Percentiles rank a stretch among this genome's conserved stretches.
These are phyloP conservation scores for Ceratobasidium sp. DNA, from an alignment of 1,284 basidiomycete species.

Conservation along the genomic window DNA sequence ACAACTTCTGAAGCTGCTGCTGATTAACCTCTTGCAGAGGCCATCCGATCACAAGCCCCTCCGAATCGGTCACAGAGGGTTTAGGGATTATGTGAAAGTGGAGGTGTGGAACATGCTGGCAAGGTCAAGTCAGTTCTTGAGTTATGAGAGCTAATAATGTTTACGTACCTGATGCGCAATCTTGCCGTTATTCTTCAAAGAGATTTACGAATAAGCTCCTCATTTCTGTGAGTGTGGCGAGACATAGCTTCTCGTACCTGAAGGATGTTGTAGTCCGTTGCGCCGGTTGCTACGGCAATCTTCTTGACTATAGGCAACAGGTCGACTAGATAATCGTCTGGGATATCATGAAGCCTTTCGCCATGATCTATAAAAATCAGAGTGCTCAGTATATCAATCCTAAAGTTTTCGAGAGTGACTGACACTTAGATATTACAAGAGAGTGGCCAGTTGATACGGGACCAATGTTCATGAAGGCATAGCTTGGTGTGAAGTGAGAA, in stretches of 20 bases:
- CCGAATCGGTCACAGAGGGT: slow-evolving; percentile 65
- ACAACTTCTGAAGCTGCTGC: slow-evolving; percentile 55
- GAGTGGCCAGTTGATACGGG: slow-evolving; percentile 88
- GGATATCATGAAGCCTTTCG: slow-evolving; percentile 79
- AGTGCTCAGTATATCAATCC: too few relatives aligned
- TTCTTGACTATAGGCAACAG: slow-evolving; percentile 85
- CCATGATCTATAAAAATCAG: slow-evolving; percentile 72
- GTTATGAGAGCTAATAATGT: background rate
- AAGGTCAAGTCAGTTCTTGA: background rate
- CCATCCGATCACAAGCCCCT: slow-evolving; percentile 84
- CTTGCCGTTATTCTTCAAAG: slow-evolving; percentile 81
- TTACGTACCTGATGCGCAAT: slow-evolving; percentile 77
- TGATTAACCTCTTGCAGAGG: slow-evolving; percentile 56
- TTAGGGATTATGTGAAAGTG: slow-evolving; percentile 96
- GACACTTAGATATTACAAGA: slow-evolving; percentile 91
- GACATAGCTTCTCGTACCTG: slow-evolving; percentile 58
- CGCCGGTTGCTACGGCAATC: slow-evolving; percentile 80
- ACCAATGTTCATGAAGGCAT: slow-evolving; percentile 88
- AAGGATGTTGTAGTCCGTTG: slow-evolving; percentile 88
- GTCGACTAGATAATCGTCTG: slow-evolving; percentile 81
- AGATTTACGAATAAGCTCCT: background rate
- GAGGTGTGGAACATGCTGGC: slow-evolving; percentile 80
- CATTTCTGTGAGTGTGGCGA: background rate
- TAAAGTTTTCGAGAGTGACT: slow-evolving; percentile 39
- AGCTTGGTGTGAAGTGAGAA: slow-evolving; percentile 57